phyloP scores from a whole-genome alignment of 495 filamentous ascomycete genomes.

The Amorphotheca resinae region DNA sequence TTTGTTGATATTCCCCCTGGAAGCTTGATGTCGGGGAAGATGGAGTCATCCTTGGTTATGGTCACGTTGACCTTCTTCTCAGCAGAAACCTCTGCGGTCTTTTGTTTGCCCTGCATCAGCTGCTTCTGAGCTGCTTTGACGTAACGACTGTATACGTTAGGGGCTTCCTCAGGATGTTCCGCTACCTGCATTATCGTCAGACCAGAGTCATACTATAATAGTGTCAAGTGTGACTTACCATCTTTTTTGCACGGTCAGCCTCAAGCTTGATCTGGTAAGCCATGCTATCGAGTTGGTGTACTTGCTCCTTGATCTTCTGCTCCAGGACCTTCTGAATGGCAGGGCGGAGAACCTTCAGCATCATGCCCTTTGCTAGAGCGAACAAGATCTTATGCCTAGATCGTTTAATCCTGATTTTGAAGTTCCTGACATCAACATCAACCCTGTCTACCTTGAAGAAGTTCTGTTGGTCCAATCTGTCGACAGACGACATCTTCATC shows the following conservation, averaged over 20 bases:
- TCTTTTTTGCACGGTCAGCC: slow-evolving; percentile 56
- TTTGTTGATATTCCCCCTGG: slow-evolving; percentile 88
- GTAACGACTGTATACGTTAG: slow-evolving; percentile 83
- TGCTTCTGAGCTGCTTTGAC: slow-evolving; percentile 60
- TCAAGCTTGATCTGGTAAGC: slow-evolving; percentile 69
- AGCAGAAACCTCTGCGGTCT: slow-evolving; percentile 43
- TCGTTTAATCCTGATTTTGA: slow-evolving; percentile 84
- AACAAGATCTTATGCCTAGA: slow-evolving; percentile 92
- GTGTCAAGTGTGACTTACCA: slow-evolving; percentile 31
- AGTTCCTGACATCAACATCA: slow-evolving; percentile 67
- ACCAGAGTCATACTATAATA: background rate
- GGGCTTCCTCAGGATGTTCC: slow-evolving; percentile 59
- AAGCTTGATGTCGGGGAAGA: slow-evolving; percentile 78
- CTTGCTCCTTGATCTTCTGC: slow-evolving; percentile 71
- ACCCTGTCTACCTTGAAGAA: slow-evolving; percentile 92
- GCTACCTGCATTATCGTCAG: slow-evolving; percentile 2
- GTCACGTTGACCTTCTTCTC: slow-evolving; percentile 82
- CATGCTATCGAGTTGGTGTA: slow-evolving; percentile 56
- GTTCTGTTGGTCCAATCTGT: slow-evolving; percentile 60
- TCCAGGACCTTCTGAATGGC: slow-evolving; percentile 77
- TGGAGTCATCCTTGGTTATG: slow-evolving; percentile 77
- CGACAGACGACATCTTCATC: slow-evolving; percentile 72
- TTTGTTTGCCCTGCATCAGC: slow-evolving; percentile 51
- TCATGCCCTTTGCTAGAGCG: slow-evolving; percentile 71
- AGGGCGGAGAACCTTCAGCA: slow-evolving; percentile 74